Conservation (phyloP, 83 land plant genomes). For the Picea mariana region DNA sequence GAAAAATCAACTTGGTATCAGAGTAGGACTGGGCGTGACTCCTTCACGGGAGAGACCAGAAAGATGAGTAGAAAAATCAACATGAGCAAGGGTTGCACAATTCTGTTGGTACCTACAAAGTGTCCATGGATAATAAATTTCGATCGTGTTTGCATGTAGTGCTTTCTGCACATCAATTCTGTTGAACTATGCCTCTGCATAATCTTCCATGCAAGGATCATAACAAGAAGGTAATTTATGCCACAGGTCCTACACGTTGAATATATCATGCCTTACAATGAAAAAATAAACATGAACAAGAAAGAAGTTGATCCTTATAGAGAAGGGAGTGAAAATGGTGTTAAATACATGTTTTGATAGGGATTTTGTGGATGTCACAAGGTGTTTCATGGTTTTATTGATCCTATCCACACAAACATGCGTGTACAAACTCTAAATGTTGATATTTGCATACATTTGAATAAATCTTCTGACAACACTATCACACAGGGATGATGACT, state of each 20-base stretch:
- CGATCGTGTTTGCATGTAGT: constrained; percentile 60
- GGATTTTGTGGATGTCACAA: constrained; percentile 10
- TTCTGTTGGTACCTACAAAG: constrained; percentile 40
- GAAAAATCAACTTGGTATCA: no score
- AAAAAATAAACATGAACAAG: constrained; percentile 21
- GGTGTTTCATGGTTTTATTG: not conserved
- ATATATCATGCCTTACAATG: not conserved
- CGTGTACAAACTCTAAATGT: constrained; percentile 61
- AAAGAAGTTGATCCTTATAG: not conserved
- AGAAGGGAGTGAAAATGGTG: not conserved
- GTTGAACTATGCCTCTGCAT: constrained; percentile 44
- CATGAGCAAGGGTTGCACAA: no score
- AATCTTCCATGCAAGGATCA: constrained; percentile 57
- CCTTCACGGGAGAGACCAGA: no score
- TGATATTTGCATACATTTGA: constrained; percentile 39
- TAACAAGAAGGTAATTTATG: constrained; percentile 31
- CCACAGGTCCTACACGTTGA: constrained; percentile 32
- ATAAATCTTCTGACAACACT: constrained; percentile 18
- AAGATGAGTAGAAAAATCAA: no score
- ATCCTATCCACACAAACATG: constrained; percentile 32
- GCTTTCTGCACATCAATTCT: constrained; percentile 62
- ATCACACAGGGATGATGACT: constrained; percentile 17
- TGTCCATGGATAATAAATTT: constrained; percentile 41
- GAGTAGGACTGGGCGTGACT: no score
- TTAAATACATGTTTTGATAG: constrained; percentile 21